Conservation (phyloP, 2,329 filamentous ascomycete genomes). For the Aspergillus vadensis region DNA sequence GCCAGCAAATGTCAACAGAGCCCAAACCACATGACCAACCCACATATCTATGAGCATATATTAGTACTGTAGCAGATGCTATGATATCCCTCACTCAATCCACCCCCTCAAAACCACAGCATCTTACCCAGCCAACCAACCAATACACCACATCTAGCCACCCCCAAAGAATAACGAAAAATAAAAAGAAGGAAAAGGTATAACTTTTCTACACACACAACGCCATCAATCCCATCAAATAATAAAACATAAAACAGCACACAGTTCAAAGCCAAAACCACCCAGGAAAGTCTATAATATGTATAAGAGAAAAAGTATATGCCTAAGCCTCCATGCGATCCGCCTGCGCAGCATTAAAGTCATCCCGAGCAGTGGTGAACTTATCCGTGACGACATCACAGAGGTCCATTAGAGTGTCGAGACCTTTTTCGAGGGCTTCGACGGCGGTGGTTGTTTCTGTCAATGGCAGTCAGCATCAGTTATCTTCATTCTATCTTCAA, state of each 20-base stretch:
- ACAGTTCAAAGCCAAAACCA: slow-evolving; percentile 6
- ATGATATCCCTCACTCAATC: too few species aligned
- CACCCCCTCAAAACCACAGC: too few species aligned
- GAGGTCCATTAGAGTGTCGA: slow-evolving; percentile 83
- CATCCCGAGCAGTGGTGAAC: slow-evolving; percentile 70
- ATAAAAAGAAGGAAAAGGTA: slow-evolving; percentile 5
- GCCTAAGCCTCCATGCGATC: slow-evolving; percentile 38
- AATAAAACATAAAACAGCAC: slow-evolving; percentile 23
- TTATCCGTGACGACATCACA: slow-evolving; percentile 94
- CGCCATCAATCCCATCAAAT: slow-evolving; percentile 18
- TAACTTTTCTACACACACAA: slow-evolving; percentile 15
- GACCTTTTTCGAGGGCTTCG: slow-evolving; percentile 84
- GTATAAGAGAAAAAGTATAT: slow-evolving; percentile 16
- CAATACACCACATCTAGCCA: not conserved
- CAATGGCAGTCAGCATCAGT: too few species aligned
- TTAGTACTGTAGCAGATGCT: too few species aligned
- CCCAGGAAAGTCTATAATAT: slow-evolving; percentile 18
- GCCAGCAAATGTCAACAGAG: too few species aligned
- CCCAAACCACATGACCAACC: too few species aligned
- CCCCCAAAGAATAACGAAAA: not conserved
- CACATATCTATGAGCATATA: too few species aligned
- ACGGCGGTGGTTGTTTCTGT: slow-evolving; percentile 77
- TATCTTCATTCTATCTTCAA: too few species aligned
- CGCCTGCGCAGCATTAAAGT: slow-evolving; percentile 52
- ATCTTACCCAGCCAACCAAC: not conserved